Base-by-base conservation (phyloP, 140 eudicot species). In the Stevia rebaudiana region DNA sequence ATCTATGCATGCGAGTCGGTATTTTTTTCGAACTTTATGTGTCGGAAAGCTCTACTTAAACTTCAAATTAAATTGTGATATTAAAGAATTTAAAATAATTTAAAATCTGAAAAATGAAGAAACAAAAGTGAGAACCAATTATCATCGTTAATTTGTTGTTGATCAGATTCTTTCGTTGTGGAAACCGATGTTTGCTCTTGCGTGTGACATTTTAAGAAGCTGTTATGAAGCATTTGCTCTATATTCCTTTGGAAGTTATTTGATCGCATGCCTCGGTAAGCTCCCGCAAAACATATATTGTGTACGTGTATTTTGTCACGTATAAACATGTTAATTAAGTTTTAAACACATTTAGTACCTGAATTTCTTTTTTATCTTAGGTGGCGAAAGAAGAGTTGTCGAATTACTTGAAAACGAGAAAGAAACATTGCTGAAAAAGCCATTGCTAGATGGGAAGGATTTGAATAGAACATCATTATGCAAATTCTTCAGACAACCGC, bases 181-280 rank as follows among this genome's bases (percentile, higher is more conserved):
- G 83, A 74, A 88, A 15, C 83, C 97, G 15, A 72, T 33, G 62
- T 75, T 84, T 12, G 81, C 94, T 41, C 80, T 88, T 47, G 97
- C 84, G 23, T 83, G 94, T 72, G 99, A 94, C 72, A 85, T 94
- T 10, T 71, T 89, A 43, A 78, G 97, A 67, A 88, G 89, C 65
- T 88, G 97, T 77, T 94, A 94, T 12, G 99, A 94, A 82, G 90
- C 97, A 40, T 85, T 84, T 81, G 97, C 95, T 13, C 79, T 88
- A 3, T 94, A 94, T 72, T 80, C 95, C 10, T 94, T 92, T 60
- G 99, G 97, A 17, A 94, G 99, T 82, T 94, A 94, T 83, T 67
- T 94, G 71, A 76, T 94, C 76, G 97, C 95, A 33, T 86, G 95
- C 76, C 90, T 94, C 17, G 97, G 99, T 94, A 88, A 78, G 83